Evolutionary conservation across 495 filamentous ascomycete genomes (phyloP).

Genomic region (Staphylotrichum tortipilum): DNA sequence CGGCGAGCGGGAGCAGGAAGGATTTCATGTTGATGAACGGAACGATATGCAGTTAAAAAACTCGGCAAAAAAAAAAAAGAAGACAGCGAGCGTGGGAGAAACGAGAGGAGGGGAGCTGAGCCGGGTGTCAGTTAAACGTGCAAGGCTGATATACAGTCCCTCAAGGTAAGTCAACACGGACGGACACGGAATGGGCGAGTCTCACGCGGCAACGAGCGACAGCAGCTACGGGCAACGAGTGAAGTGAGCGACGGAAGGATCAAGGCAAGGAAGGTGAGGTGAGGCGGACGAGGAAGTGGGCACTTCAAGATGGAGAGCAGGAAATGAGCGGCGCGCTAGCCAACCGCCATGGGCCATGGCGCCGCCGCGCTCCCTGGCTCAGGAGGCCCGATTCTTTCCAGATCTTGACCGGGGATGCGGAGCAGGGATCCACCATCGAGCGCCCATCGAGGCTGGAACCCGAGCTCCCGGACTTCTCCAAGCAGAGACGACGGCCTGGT

Average conservation of each 20-base stretch:
- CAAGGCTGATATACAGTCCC: slow-evolving; percentile 3
- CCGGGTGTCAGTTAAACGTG: neutral
- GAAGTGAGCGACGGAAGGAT: too few species aligned
- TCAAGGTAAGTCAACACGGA: neutral
- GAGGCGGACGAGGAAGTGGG: neutral
- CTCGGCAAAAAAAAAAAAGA: neutral
- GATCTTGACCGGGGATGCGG: too few species aligned
- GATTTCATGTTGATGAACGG: slow-evolving; percentile 25
- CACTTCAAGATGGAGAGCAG: neutral
- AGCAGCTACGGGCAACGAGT: neutral
- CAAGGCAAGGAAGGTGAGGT: too few species aligned
- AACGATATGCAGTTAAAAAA: neutral
- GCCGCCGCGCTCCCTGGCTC: neutral
- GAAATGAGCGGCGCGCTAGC: slow-evolving; percentile 9
- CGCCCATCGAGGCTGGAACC: too few species aligned
- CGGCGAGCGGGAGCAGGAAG: slow-evolving; percentile 21
- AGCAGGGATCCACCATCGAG: too few species aligned
- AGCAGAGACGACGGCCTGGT: neutral
- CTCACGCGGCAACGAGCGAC: slow-evolving; percentile 17
- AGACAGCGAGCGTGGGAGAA: neutral
- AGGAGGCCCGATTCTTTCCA: neutral
- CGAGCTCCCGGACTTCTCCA: slow-evolving; percentile 9
- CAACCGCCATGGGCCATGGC: slow-evolving; percentile 6
- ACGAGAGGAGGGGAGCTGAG: neutral
- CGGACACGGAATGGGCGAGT: slow-evolving; percentile 8